Base-by-base conservation (phyloP, 2,329 filamentous ascomycete species). In the Colletotrichum caudatum region DNA sequence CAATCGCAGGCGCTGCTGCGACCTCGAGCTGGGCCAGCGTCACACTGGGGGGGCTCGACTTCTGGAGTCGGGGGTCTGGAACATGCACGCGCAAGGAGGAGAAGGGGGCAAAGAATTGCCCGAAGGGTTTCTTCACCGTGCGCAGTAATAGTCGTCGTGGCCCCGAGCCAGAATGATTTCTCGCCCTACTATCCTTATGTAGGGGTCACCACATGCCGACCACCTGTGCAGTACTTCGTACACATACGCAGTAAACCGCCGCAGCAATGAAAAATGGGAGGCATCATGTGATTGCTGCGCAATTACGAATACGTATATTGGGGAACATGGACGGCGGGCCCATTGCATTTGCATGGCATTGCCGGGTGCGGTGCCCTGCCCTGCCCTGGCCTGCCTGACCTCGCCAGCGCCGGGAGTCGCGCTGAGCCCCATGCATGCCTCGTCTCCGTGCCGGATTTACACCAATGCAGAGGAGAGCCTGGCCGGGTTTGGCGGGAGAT, bases 1-100 rank as follows among this genome's bases (percentile, higher is more conserved):
- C 46, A 51, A 54, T 61, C 51, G 57, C 51, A 58, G 51, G 58
- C 44, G 29, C 46, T 62, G 69, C 64, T 50, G 44, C 48, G 46
- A 69, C 69, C 51, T 51, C 37, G 33, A 50, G 39, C 57, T 37
- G 37, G 50, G 58, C 66, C 66, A 60, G 56, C 50, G 64, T 68
- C 33, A 44, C 59, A 71, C 64, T 39, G 48, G 20, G 44, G 41
- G 41, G 16, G 9, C 46, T 37, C 44, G 33, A 26, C n/a, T 48
- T 56, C n/a, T 33, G 18, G 57, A 39, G 68, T 66, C 63, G 66
- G 50, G 64, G 67, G 56, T 59, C 33, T 57, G 7, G 51, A 54
- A 54, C 26, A 50, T 53, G 51, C 59, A 64, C 18, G 48, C 48
- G 14, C 8, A 37, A 53, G 50, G 23, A 29, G 20, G 50, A 26